A percentile compares a stretch with the other conserved stretches of the same genome.
Conservation (phyloP, 495 filamentous ascomycete species). For the Hypoxylon crocopeplum region DNA sequence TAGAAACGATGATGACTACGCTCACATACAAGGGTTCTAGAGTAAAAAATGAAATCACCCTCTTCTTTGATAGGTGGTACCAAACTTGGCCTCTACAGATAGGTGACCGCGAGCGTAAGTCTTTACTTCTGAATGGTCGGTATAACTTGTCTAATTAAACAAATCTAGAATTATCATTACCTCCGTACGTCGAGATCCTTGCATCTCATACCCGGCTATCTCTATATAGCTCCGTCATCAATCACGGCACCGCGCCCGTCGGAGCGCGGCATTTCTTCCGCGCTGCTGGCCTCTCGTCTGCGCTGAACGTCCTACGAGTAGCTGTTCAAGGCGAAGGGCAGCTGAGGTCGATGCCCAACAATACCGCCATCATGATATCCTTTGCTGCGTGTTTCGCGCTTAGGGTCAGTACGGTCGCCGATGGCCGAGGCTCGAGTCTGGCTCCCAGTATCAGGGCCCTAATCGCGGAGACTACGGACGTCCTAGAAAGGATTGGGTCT, state of each 20-base stretch:
- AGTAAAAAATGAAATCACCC: slow-evolving; percentile 40
- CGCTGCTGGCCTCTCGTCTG: slow-evolving; percentile 70
- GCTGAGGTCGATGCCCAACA: slow-evolving; percentile 78
- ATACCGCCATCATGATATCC: slow-evolving; percentile 78
- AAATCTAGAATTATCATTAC: slow-evolving; percentile 61
- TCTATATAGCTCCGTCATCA: slow-evolving; percentile 76
- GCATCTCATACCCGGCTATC: slow-evolving; percentile 75
- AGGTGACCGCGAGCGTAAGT: slow-evolving; percentile 41
- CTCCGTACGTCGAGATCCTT: slow-evolving; percentile 77
- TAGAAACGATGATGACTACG: not conserved
- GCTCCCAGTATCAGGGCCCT: slow-evolving; percentile 71
- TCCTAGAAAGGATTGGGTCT: slow-evolving; percentile 71
- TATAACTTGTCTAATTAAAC: not conserved
- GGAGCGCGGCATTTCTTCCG: slow-evolving; percentile 76
- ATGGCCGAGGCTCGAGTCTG: slow-evolving; percentile 61
- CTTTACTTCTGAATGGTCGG: not conserved
- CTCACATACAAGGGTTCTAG: slow-evolving; percentile 12
- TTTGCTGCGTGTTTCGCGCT: slow-evolving; percentile 76
- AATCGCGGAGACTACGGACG: slow-evolving; percentile 72
- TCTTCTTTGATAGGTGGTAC: slow-evolving; percentile 42
- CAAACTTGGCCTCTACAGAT: slow-evolving; percentile 44
- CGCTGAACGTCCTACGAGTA: slow-evolving; percentile 74
- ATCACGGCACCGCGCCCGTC: slow-evolving; percentile 72
- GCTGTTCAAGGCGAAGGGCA: slow-evolving; percentile 74
- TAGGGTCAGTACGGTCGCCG: slow-evolving; percentile 64